Percentiles rank a stretch among this genome's conserved stretches.
phyloP scores from a whole-genome alignment of 2,329 filamentous ascomycete species.

The Capronia epimyces region DNA sequence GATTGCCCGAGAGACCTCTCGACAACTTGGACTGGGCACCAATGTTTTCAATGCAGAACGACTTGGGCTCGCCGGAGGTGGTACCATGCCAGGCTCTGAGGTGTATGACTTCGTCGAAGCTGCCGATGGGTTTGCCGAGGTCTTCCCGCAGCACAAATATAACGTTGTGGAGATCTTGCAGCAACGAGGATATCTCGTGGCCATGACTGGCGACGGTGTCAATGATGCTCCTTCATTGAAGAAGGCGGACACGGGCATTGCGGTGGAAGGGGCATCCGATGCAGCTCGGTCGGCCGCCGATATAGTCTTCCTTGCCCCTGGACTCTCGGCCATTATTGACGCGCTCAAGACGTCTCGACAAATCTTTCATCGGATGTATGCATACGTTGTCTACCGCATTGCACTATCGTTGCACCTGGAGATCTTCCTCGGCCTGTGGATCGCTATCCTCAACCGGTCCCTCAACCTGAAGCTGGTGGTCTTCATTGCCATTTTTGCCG shows the following conservation, averaged over 20 bases:
- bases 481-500: conserved; percentile 91
- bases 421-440: conserved; percentile 88
- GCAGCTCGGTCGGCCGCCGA: conserved; percentile 86
- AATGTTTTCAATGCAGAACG: conserved; percentile 93
- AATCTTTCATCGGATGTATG: conserved; percentile 96
- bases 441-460: conserved; percentile 76
- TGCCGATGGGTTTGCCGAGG: conserved; percentile 90
- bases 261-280: conserved; percentile 85
- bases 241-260: conserved; percentile 95
- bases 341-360: conserved; percentile 88
- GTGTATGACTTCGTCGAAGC: conserved; percentile 94
- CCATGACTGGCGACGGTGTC: conserved; percentile 95
- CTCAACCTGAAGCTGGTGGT: conserved; percentile 83
- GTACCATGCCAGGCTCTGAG: conserved; percentile 87
- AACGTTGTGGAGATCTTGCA: conserved; percentile 90
- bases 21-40: conserved; percentile 83
- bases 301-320: conserved; percentile 88
- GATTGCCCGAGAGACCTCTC: conserved; percentile 85
- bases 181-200: conserved; percentile 86
- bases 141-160: conserved; percentile 94
- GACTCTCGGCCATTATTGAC: conserved; percentile 87
- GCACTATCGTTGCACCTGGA: conserved; percentile 85
- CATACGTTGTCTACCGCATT: conserved; percentile 93
- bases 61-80: conserved; percentile 77
- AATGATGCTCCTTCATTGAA: conserved; percentile 90